A percentile compares a stretch with the other conserved stretches of the same genome.
These are phyloP conservation scores for Lonicera japonica DNA, from an alignment of 129 eudicot genomes.

Conservation along the genomic window DNA sequence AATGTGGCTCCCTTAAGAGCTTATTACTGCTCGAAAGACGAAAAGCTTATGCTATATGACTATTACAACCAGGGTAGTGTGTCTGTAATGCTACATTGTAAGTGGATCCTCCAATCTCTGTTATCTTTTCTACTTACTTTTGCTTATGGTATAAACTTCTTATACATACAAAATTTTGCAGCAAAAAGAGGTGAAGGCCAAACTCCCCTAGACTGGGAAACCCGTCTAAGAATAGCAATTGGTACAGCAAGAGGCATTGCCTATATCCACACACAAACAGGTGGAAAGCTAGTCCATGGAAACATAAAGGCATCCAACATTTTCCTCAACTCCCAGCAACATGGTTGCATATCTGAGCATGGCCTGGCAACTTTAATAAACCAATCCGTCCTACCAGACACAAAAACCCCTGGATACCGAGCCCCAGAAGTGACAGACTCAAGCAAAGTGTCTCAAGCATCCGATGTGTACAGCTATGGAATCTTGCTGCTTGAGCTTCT, in stretches of 20 bases:
- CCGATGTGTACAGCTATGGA: conserved; percentile 83
- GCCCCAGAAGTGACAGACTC: conserved; percentile 82
- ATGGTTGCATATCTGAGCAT: too few relatives aligned
- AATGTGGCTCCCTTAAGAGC: conserved; percentile 77
- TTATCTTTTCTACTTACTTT: neutral
- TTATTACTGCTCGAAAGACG: too few relatives aligned
- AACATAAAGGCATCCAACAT: too few relatives aligned
- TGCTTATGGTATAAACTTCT: neutral
- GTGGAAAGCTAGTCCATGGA: too few relatives aligned
- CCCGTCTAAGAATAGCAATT: too few relatives aligned
- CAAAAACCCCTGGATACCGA: conserved; percentile 56
- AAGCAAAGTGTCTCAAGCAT: conserved; percentile 56
- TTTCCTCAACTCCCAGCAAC: too few relatives aligned
- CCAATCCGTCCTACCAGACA: conserved; percentile 38
- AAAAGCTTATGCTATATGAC: conserved; percentile 85
- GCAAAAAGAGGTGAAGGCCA: too few relatives aligned
- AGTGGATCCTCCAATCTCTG: neutral
- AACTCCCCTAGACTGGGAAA: too few relatives aligned
- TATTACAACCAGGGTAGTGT: conserved; percentile 73
- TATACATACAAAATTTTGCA: neutral
- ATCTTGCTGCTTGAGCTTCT: too few relatives aligned
- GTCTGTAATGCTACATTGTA: conserved; percentile 79
- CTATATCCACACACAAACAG: too few relatives aligned
- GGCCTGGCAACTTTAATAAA: conserved; percentile 58
- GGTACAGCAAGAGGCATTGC: too few relatives aligned